phyloP scores from a whole-genome alignment of 106 monocot genomes.

The Narthecium ossifragum region DNA sequence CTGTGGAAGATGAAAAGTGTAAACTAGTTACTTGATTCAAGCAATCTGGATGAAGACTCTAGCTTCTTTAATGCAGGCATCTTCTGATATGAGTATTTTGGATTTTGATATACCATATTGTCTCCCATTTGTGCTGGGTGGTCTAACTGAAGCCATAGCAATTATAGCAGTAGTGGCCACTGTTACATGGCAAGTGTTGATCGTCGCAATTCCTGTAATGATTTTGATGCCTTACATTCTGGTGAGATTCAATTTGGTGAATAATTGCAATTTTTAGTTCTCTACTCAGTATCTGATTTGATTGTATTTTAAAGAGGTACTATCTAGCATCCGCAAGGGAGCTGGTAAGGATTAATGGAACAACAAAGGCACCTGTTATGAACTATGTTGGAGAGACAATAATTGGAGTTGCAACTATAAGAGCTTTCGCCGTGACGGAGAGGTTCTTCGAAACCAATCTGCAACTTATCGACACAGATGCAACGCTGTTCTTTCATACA shows the following conservation, averaged over 20 bases:
- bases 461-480: slow-evolving; percentile 60
- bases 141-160: slow-evolving; percentile 24
- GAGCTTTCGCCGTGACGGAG: slow-evolving; percentile 40
- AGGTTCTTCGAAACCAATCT: slow-evolving; percentile 46
- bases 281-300: too few species aligned
- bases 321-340: slow-evolving; percentile 72
- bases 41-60: too few species aligned
- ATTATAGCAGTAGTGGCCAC: slow-evolving; percentile 44
- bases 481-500: slow-evolving; percentile 62
- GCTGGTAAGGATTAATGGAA: slow-evolving; percentile 80
- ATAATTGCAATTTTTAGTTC: too few species aligned
- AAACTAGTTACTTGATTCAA: too few species aligned
- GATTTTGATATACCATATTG: slow-evolving; percentile 71
- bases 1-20: too few species aligned
- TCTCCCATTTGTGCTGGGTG: slow-evolving; percentile 34
- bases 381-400: slow-evolving; percentile 62
- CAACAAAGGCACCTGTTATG: slow-evolving; percentile 78
- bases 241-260: slow-evolving; percentile 29
- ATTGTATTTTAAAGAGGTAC: slow-evolving; percentile 37
- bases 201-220: slow-evolving; percentile 55
- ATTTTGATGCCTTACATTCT: slow-evolving; percentile 30
- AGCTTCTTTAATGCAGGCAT: slow-evolving; percentile 39
- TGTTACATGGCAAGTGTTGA: slow-evolving; percentile 67
- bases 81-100: slow-evolving; percentile 66
- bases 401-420: slow-evolving; percentile 53